These are phyloP conservation scores for Cytospora leucostoma DNA, from an alignment of 2,329 filamentous ascomycete genomes.

Conservation along the genomic window DNA sequence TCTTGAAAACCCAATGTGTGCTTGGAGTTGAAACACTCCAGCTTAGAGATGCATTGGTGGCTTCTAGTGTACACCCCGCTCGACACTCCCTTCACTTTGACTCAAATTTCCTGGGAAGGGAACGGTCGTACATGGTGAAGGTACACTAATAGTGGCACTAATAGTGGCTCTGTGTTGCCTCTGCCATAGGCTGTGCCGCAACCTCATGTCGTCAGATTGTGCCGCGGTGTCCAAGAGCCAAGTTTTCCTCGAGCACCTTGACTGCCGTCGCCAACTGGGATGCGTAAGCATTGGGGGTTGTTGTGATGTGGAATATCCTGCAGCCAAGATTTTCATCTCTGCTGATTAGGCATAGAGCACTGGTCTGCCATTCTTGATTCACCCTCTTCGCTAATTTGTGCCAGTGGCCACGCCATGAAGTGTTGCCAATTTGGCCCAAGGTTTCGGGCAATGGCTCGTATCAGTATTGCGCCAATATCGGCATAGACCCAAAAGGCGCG, in stretches of 20 bases:
- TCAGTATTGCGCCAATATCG: constrained; percentile 12
- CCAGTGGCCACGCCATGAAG: constrained; percentile 15
- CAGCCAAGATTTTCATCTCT: not conserved
- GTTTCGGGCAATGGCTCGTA: constrained; percentile 13
- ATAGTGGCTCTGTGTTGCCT: not conserved
- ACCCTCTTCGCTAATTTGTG: constrained; percentile 4
- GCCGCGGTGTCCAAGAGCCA: not conserved
- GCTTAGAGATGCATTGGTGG: not conserved
- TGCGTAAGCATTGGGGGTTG: not conserved
- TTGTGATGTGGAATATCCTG: not conserved
- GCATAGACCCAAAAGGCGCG: constrained; percentile 15
- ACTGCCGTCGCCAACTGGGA: not conserved
- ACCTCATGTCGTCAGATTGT: not conserved
- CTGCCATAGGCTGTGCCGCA: not conserved
- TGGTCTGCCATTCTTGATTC: not conserved
- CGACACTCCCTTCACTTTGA: not conserved
- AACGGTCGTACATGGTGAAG: not conserved
- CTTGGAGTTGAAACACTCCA: not conserved
- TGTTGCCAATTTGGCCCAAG: constrained; percentile 17
- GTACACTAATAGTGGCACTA: not conserved
- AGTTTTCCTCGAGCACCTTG: not conserved
- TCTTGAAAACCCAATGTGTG: not conserved
- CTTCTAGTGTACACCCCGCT: not conserved
- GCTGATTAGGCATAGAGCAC: not conserved
- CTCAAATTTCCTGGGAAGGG: not conserved